Evolutionary conservation across 805 yeast genomes (phyloP), one percentile per base, ranked within the genome.

Genomic region (Millerago galiae): DNA sequence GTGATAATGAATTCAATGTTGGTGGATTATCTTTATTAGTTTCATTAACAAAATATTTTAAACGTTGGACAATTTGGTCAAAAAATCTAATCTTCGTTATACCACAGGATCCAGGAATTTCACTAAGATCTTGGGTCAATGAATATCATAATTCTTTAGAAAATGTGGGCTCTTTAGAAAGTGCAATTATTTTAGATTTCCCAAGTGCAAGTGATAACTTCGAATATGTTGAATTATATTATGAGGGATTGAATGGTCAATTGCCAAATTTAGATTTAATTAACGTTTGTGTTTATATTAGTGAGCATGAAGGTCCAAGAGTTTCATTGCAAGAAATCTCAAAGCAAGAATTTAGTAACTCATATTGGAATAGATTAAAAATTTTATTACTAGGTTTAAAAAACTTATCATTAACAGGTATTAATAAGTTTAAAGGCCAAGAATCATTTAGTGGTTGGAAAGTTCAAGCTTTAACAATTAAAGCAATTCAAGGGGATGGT

Each of bases 371-470:
- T 12, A 70, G 97, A 44, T 65, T 84, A 30, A 66, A 66, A 24
- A 75, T 83, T 0, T 57, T 93, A 40, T 45, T 75, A 13, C 66
- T 70, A 30, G 93, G 96, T 0, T 74, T 93, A n/a, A 62, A 72
- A 43, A 74, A 75, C 37, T 75, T 86, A 55, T 77, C 90, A 4
- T 55, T 79, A 6, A 73, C 95, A 0, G 98, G 98, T 1, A 60
- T 85, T 24, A 68, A 65, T 39, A 68, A 66, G 5, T 70, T 74
- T 0, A 71, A 80, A 33, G 86, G 93, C n/a, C 79, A 89, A 52
- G 97, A 91, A 58, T 88, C 91, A 12, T 93, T 91, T 58, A 82
- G 93, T 41, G 97, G 98, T 5, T 93, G 96, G 95, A 83, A 95
- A 59, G 84, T 93, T 45, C 98, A 91, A 62, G 83, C 98, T 0